Evolutionary conservation across 805 yeast genomes (phyloP), one percentile per base, ranked within the genome.

Genomic region (Cyberlindnera petersonii): DNA sequence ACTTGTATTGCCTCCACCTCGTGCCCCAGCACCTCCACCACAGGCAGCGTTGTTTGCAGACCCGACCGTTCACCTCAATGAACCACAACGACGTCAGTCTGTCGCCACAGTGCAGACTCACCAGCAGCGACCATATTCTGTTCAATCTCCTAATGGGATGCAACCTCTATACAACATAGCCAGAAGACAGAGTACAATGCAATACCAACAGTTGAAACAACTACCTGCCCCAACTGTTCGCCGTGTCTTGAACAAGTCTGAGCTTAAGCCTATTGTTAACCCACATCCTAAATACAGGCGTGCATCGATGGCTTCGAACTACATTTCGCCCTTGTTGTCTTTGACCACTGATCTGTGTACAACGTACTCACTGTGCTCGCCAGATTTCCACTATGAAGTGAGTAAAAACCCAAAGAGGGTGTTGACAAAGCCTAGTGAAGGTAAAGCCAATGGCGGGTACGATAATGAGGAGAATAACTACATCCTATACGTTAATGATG

Each of bases 381-480:
- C 97, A 0, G 74, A 70, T 24, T 93, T 87, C 63, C 79, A 80
- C 46, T 93, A 93, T 60, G 82, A 82, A 48, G 76, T 86, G 14
- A 73, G 87, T 3, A 79, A 86, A 43, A 93, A 93, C 57, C 99
- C 98, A 4, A 78, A 86, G 44, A 68, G 98, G 40, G 96, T 88
- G 3, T 66, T 93, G 30, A 94, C 98, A 0, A 91, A 93, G 58
- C 97, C 97, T 3, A 77, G 79, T 58, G 94, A 87, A 53, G 93
- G 91, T 1, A 75, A 73, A 42, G 72, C 67, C 43, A 87, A 88
- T 58, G 79, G 84, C 54, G 97, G 97, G 7, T 75, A 55, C 56
- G 98, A 93, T 63, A 93, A 93, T 59, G 82, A 78, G 46, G 88
- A 87, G 40, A 77, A 84, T 58, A 96, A 93, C 63, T 91, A 89